Evolutionary conservation across 495 filamentous ascomycete genomes (phyloP).

Genomic region (Jackrogersella multiformis): DNA sequence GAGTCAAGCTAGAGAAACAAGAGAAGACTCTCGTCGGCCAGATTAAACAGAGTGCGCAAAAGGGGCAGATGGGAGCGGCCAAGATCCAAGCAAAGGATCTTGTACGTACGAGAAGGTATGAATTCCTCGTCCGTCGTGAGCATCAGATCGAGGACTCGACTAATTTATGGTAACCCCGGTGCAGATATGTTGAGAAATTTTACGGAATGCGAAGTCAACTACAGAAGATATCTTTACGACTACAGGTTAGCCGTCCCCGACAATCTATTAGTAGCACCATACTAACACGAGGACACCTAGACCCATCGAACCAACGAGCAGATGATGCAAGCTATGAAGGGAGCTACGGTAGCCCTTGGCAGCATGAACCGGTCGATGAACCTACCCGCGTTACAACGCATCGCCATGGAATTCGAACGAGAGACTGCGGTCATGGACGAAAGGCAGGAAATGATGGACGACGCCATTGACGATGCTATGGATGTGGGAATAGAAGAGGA

Average conservation of each 20-base stretch:
- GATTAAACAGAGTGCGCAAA: constrained; percentile 98
- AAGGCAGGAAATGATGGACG: constrained; percentile 99
- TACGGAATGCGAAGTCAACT: constrained; percentile 97
- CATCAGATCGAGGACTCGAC: neutral
- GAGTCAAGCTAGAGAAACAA: constrained; percentile 94
- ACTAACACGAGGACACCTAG: constrained; percentile 53
- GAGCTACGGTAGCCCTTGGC: constrained; percentile 88
- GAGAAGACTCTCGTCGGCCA: constrained; percentile 96
- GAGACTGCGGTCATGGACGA: constrained; percentile 99
- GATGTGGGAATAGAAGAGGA: constrained; percentile 90
- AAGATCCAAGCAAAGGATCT: constrained; percentile 98
- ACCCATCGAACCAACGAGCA: constrained; percentile 98
- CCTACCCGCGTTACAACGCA: constrained; percentile 90
- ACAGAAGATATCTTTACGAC: constrained; percentile 92
- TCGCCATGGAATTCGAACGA: constrained; percentile 98
- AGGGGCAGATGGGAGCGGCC: constrained; percentile 93
- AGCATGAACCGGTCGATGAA: constrained; percentile 99
- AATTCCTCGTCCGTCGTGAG: neutral
- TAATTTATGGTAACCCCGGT: constrained; percentile 1
- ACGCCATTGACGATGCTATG: constrained; percentile 98
- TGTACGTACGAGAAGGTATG: constrained; percentile 85
- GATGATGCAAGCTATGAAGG: constrained; percentile 99
- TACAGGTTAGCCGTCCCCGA: constrained; percentile 71
- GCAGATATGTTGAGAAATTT: constrained; percentile 95
- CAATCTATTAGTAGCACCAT: neutral